Base-by-base conservation (phyloP, 2,329 filamentous ascomycete species). In the Cordyceps militaris region DNA sequence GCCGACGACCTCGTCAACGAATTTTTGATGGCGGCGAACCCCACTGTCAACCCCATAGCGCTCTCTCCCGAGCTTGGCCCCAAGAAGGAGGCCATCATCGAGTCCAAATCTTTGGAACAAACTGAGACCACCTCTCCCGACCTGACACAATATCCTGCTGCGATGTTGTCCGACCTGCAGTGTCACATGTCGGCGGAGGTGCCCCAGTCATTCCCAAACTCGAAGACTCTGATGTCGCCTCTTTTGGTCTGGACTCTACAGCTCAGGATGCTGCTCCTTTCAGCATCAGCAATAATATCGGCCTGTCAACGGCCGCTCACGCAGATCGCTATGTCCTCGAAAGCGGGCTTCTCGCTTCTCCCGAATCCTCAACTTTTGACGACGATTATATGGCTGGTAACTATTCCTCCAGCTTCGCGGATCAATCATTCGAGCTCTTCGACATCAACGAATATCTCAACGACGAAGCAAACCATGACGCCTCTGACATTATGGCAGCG, bases 71-170 rank as follows among this genome's bases (percentile, higher is more conserved):
- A 77, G 59, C 73, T 84, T 19, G 70, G 73, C 38, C 80, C 83
- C 14, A 74, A 83, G 30, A 68, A 76, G 61, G 80, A 84, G 63
- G n/a, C 44, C 9, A 21, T 53, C 43, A 49, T 21, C 51, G 59
- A 63, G 42, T 32, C 30, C 46, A 43, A 32, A 11, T 16, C 40
- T 8, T 61, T 49, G 48, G 64, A 71, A 65, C 61, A 62, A 61
- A 66, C 64, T 53, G 47, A 63, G 62, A 66, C 68, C 65, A 68
- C 74, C 77, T 82, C 87, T 77, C 82, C 89, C 85, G 90, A 95
- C 83, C 78, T 84, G 94, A 94, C 92, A 97, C 94, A 97, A 97
- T 92, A 95, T 96, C 92, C 94, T 97, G 94, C 94, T 82, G 94
- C 83, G 92, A 87, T 97, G 93, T 97, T 97, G 94, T 97, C 57